These are phyloP conservation scores for Trichoderma sp. DNA, from an alignment of 2,329 filamentous ascomycete species.

Conservation along the genomic window DNA sequence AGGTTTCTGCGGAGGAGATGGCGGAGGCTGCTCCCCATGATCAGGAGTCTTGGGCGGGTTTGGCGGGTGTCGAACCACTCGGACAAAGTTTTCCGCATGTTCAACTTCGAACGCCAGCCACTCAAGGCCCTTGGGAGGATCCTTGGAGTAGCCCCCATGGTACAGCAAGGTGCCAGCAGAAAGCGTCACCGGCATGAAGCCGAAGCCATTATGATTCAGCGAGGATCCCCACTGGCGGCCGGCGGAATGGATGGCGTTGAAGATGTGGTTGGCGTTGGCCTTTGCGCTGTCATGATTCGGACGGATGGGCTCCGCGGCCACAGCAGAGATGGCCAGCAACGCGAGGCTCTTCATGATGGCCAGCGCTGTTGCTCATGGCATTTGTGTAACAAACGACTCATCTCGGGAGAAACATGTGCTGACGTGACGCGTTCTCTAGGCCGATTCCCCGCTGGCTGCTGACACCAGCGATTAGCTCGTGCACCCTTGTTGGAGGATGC, in stretches of 20 bases:
- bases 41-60: background rate
- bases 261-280: constrained; percentile 64
- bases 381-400: background rate
- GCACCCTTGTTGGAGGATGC: background rate
- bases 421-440: constrained; percentile 5
- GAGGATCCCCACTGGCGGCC: constrained; percentile 75
- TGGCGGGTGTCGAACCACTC: background rate
- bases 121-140: constrained; percentile 57
- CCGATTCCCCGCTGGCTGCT: background rate
- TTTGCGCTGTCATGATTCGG: constrained; percentile 44
- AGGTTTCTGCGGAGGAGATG: background rate
- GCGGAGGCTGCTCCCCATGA: background rate
- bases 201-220: constrained; percentile 74
- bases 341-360: background rate
- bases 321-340: constrained; percentile 9
- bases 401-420: background rate
- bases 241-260: constrained; percentile 72
- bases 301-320: constrained; percentile 31
- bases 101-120: constrained; percentile 80
- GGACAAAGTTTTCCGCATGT: constrained; percentile 56
- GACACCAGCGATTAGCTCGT: background rate
- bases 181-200: constrained; percentile 66
- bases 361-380: background rate
- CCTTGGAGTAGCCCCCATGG: constrained; percentile 56
- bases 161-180: constrained; percentile 67